Conservation (phyloP, 2,329 filamentous ascomycete genomes). For the Aspergillus ustus region DNA sequence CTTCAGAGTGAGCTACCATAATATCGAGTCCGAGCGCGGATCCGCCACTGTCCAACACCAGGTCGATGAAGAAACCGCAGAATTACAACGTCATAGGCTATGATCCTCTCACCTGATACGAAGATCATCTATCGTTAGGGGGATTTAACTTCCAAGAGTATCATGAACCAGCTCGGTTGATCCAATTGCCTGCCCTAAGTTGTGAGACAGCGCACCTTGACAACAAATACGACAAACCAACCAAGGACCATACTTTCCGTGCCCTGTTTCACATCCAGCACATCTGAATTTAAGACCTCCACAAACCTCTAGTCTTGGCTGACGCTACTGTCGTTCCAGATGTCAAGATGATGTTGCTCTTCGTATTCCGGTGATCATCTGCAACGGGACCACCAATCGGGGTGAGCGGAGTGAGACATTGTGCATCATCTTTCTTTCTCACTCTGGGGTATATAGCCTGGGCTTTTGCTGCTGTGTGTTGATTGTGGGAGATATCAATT, state of each 20-base stretch:
- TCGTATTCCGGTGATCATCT: conserved; percentile 17
- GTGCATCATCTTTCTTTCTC: background rate
- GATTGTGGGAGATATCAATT: background rate
- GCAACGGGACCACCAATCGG: conserved; percentile 6
- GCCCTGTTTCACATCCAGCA: background rate
- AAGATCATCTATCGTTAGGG: background rate
- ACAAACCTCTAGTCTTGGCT: background rate
- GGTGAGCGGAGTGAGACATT: conserved; percentile 10
- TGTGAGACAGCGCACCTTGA: background rate
- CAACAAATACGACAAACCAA: background rate
- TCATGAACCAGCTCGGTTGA: background rate
- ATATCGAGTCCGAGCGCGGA: too few relatives aligned
- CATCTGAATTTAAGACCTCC: background rate
- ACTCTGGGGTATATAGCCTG: background rate
- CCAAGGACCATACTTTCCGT: background rate
- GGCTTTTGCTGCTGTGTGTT: background rate
- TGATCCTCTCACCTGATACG: background rate
- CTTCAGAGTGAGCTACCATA: too few relatives aligned
- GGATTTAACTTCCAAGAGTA: background rate
- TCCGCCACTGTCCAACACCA: too few relatives aligned
- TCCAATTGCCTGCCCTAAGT: conserved; percentile 7
- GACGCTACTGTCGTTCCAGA: background rate
- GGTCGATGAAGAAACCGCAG: background rate
- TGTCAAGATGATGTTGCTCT: conserved; percentile 5
- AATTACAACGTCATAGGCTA: background rate